Conservation (phyloP, 2,329 filamentous ascomycete genomes). For the Cytospora chrysosperma region DNA sequence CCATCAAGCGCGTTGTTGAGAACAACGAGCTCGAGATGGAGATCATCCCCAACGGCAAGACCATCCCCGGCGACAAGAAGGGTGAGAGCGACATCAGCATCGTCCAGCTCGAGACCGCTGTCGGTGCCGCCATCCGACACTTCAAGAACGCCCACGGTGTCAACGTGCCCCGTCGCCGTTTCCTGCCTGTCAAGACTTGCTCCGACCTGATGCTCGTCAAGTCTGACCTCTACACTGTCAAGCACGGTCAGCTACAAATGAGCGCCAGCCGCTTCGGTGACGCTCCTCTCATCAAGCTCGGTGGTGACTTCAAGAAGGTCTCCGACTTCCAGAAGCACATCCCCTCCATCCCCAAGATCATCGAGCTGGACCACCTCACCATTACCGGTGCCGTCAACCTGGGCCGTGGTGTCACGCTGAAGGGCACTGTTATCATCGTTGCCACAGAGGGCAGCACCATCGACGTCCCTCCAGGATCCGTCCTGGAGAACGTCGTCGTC, state of each 20-base stretch:
- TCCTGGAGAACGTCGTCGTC: slow-evolving; percentile 98
- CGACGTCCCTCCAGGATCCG: slow-evolving; percentile 92
- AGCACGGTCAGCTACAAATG: slow-evolving; percentile 97
- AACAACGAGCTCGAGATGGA: slow-evolving; percentile 98
- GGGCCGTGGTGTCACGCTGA: slow-evolving; percentile 89
- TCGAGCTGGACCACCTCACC: slow-evolving; percentile 91
- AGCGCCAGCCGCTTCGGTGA: slow-evolving; percentile 95
- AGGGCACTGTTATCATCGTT: slow-evolving; percentile 98
- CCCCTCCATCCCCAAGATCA: slow-evolving; percentile 82
- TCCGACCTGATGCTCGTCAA: slow-evolving; percentile 99
- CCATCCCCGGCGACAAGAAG: slow-evolving; percentile 98
- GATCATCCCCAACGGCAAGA: slow-evolving; percentile 99
- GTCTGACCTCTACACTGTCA: slow-evolving; percentile 96
- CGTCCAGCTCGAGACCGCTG: slow-evolving; percentile 96
- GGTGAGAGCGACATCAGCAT: slow-evolving; percentile 97
- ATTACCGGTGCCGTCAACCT: slow-evolving; percentile 98
- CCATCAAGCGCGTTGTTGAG: slow-evolving; percentile 98
- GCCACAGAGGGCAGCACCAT: slow-evolving; percentile 97
- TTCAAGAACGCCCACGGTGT: slow-evolving; percentile 99
- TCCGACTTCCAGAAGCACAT: slow-evolving; percentile 93
- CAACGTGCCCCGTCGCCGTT: slow-evolving; percentile 94
- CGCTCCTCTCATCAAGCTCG: slow-evolving; percentile 97
- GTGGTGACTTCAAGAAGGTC: slow-evolving; percentile 99
- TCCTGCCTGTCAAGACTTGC: slow-evolving; percentile 99
- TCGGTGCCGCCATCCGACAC: slow-evolving; percentile 97